phyloP scores from a whole-genome alignment of 176 grass and related monocot species.

The Paspalum vaginatum region DNA sequence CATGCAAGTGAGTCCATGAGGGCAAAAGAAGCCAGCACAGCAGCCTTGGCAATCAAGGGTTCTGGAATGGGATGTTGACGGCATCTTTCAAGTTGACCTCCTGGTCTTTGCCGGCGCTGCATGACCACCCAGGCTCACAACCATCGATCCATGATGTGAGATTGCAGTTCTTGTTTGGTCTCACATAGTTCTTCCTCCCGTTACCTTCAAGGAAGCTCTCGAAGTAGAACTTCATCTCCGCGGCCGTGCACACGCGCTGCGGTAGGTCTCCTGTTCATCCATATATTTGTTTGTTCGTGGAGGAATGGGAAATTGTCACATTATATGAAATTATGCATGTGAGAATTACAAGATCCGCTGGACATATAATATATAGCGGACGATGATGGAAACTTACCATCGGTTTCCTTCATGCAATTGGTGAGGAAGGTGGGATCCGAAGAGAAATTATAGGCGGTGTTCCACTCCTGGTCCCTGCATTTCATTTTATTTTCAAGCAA shows the following conservation, averaged over 20 bases:
- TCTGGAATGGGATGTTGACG: slow-evolving; percentile 55
- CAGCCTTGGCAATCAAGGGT: slow-evolving; percentile 55
- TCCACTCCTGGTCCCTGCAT: slow-evolving; percentile 76
- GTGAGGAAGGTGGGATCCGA: slow-evolving; percentile 59
- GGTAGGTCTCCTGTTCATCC: slow-evolving; percentile 68
- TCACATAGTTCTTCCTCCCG: slow-evolving; percentile 72
- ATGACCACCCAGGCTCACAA: slow-evolving; percentile 86
- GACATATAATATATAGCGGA: too few species aligned
- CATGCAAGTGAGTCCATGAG: slow-evolving; percentile 93
- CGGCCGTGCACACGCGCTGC: slow-evolving; percentile 71
- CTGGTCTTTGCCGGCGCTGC: slow-evolving; percentile 42
- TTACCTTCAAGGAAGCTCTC: slow-evolving; percentile 61
- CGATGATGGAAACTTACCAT: slow-evolving; percentile 34
- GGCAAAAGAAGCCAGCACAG: slow-evolving; percentile 89
- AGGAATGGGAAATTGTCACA: not conserved
- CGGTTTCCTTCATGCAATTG: slow-evolving; percentile 59
- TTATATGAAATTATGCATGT: not conserved
- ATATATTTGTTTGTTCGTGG: not conserved
- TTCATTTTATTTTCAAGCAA: not conserved
- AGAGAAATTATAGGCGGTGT: slow-evolving; percentile 84
- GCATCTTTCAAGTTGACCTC: slow-evolving; percentile 58
- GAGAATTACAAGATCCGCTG: not conserved
- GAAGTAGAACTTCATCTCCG: slow-evolving; percentile 94
- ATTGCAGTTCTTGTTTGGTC: slow-evolving; percentile 93
- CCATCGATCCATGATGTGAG: slow-evolving; percentile 81